Conservation (phyloP, 2,329 filamentous ascomycete genomes). For the Chaetomium strumarium region DNA sequence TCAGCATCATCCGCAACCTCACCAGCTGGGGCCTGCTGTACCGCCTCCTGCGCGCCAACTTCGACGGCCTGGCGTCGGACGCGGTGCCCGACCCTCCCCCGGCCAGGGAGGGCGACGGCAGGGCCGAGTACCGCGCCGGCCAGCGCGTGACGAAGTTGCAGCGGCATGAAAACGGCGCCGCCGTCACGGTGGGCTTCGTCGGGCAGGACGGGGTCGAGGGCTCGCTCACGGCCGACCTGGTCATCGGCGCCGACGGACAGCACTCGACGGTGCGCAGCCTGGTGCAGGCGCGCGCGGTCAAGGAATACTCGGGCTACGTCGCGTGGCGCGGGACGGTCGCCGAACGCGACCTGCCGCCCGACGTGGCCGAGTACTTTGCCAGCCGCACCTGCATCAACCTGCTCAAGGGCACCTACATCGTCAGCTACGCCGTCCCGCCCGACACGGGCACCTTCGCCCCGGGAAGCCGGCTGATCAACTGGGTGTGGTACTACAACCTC, state of each 20-base stretch:
- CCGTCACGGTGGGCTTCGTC: slow-evolving; percentile 20
- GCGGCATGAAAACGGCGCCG: slow-evolving; percentile 4
- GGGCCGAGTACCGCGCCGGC: slow-evolving; percentile 22
- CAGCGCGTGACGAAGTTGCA: slow-evolving; percentile 21
- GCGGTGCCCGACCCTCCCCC: slow-evolving; percentile 23
- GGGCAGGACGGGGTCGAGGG: slow-evolving; percentile 24
- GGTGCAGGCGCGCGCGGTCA: slow-evolving; percentile 16
- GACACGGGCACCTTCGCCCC: slow-evolving; percentile 33
- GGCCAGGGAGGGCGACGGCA: slow-evolving; percentile 18
- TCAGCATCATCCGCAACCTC: slow-evolving; percentile 29
- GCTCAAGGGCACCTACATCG: slow-evolving; percentile 20
- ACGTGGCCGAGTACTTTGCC: slow-evolving; percentile 20
- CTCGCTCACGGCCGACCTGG: slow-evolving; percentile 32
- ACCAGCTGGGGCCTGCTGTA: slow-evolving; percentile 39
- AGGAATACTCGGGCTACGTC: slow-evolving; percentile 28
- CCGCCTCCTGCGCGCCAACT: slow-evolving; percentile 35
- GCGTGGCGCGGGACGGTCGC: slow-evolving; percentile 26
- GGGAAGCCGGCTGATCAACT: slow-evolving; percentile 40
- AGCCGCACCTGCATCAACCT: slow-evolving; percentile 15
- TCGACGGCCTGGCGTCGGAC: slow-evolving; percentile 31
- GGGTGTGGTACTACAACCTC: slow-evolving; percentile 42
- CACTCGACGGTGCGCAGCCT: slow-evolving; percentile 28
- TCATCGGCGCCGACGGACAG: slow-evolving; percentile 30
- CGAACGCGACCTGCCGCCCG: slow-evolving; percentile 21
- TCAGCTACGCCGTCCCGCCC: slow-evolving; percentile 40